phyloP scores from a whole-genome alignment of 2,329 filamentous ascomycete species.

The Myriosclerotinia curreyana region DNA sequence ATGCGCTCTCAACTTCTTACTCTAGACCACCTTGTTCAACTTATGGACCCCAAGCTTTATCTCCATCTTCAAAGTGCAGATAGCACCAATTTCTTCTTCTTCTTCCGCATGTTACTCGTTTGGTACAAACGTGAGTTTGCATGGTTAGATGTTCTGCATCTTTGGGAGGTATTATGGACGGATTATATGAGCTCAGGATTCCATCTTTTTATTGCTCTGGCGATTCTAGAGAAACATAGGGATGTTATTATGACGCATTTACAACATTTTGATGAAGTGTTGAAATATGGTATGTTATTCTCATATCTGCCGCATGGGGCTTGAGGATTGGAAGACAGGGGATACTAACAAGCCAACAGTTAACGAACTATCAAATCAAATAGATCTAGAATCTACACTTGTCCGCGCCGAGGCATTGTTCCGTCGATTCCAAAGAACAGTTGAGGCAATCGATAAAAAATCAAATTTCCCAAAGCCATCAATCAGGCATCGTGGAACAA shows the following conservation, averaged over 20 bases:
- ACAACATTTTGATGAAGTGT: slow-evolving; percentile 90
- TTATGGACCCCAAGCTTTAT: slow-evolving; percentile 95
- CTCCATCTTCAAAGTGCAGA: slow-evolving; percentile 85
- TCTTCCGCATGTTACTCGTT: slow-evolving; percentile 97
- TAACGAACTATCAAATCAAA: slow-evolving; percentile 90
- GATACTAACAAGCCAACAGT: slow-evolving; percentile 51
- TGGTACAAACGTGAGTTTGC: slow-evolving; percentile 98
- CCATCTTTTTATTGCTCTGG: slow-evolving; percentile 89
- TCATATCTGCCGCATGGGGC: slow-evolving; percentile 1
- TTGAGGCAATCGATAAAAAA: slow-evolving; percentile 91
- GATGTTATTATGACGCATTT: slow-evolving; percentile 95
- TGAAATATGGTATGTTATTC: slow-evolving; percentile 77
- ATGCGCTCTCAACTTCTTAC: slow-evolving; percentile 91
- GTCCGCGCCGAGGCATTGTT: slow-evolving; percentile 87
- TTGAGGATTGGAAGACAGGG: not conserved
- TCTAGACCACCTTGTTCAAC: slow-evolving; percentile 89
- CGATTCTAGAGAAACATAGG: slow-evolving; percentile 93
- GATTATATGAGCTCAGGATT: slow-evolving; percentile 87
- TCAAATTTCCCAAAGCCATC: slow-evolving; percentile 69
- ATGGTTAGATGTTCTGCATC: slow-evolving; percentile 78
- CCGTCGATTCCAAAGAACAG: slow-evolving; percentile 78
- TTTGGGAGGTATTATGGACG: slow-evolving; percentile 96
- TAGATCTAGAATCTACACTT: slow-evolving; percentile 83
- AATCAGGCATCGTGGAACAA: slow-evolving; percentile 34
- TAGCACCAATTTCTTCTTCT: slow-evolving; percentile 99